Base-by-base conservation (phyloP, 1,139 yeast genomes). In the Hemisphaericaspora xylofermentans region DNA sequence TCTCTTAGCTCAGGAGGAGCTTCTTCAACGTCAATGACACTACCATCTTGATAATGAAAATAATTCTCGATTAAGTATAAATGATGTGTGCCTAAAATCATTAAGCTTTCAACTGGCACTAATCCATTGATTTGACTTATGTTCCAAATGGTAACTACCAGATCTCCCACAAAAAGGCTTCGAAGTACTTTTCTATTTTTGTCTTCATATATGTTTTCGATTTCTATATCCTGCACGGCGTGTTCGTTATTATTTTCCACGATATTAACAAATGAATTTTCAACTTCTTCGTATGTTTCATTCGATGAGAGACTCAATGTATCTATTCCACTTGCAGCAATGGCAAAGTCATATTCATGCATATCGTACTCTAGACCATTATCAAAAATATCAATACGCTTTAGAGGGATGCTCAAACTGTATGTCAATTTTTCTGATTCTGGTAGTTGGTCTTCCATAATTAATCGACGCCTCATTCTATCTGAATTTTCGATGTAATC, bases 101-200 rank as follows among this genome's bases (percentile, higher is more conserved):
- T 64, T 36, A 88, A 70, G 26, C 93, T 86, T 54, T 87, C 95
- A 17, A 74, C 66, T 1, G 89, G 80, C 17, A 82, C 86, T 17
- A 88, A 63, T 0, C 95, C 95, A 44, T 82, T 66, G 18, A 88
- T 77, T 40, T 82, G 81, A 45, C 89, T 79, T 2, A 85, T 79
- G 57, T 88, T 88, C 82, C 88, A 82, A n/a, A 88, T 62, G 8
- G 79, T 78, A 12, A 68, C 71, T 21, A 88, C 84, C 40, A 73
- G 75, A 56, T 88, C 96, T n/a, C 87, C 86, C 43, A 79, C 73
- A 51, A 67, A 82, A 39, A 88, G 62, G 50, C 85, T 77, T 43
- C 91, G 69, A 22, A 87, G 63, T 0, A 88, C 84, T 53, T 83
- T 83, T 41, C 95, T 65, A 56, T 87, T 86, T 50, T 79, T 80